A percentile compares a stretch with the other conserved stretches of the same genome.
These are phyloP conservation scores for Lycium ferocissimum DNA, from an alignment of 257 asterid genomes.

Conservation along the genomic window DNA sequence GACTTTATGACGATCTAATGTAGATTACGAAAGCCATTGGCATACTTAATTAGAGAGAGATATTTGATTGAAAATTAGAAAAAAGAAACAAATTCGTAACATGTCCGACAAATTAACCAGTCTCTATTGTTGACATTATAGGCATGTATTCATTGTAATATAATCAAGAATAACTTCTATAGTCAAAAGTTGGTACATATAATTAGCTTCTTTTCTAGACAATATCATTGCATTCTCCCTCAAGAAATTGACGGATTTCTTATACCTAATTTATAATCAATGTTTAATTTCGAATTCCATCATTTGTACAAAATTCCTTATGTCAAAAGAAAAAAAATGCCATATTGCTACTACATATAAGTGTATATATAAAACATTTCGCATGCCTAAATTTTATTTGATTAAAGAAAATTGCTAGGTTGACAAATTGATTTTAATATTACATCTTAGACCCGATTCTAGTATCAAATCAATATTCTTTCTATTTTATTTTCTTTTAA, in stretches of 20 bases:
- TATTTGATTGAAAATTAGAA: neutral
- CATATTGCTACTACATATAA: neutral
- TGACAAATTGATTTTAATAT: neutral
- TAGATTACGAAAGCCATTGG: neutral
- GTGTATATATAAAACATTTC: neutral
- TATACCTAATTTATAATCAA: constrained; percentile 4
- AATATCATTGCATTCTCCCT: neutral
- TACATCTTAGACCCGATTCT: neutral
- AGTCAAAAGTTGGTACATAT: constrained; percentile 15
- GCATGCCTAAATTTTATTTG: neutral
- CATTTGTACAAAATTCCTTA: neutral
- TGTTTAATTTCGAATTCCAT: neutral
- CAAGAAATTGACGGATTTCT: neutral
- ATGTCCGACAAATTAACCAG: neutral
- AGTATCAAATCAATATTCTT: neutral
- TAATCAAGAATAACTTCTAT: neutral
- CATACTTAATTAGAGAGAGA: neutral
- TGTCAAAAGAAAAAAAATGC: neutral
- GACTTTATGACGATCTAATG: neutral
- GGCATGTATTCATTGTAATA: neutral
- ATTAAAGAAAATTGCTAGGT: constrained; percentile 8
- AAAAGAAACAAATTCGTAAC: neutral
- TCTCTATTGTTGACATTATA: constrained; percentile 1
- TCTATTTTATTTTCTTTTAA: neutral
- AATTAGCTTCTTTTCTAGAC: neutral